Base-by-base conservation (phyloP, 2,329 filamentous ascomycete species). In the Cladosporium sp. region DNA sequence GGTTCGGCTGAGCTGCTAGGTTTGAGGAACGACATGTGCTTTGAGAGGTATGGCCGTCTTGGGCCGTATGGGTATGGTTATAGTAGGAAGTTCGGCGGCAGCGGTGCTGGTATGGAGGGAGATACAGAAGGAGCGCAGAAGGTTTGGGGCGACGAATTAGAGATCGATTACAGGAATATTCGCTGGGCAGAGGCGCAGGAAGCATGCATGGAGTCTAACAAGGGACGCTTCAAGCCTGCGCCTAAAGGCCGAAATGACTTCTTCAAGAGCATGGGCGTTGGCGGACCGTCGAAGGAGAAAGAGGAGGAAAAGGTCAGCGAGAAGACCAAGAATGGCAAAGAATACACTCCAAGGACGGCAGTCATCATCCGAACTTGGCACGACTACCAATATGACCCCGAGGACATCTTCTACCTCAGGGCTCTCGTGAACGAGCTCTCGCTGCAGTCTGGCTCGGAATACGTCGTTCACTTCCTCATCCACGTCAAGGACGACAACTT, bases 51-150 rank as follows among this genome's bases (percentile, higher is more conserved):
- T 65, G 92, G 92, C 3, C 81, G 90, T 56, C 81, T 93, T 24
- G 91, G 89, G 0, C 88, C 92, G 0, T 99, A 99, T 60, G 92
- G 92, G 0, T 82, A 89, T 54, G 92, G 92, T 7, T 97, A 97
- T 67, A 88, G 86, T 27, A 74, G 79, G 29, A 83, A 83, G 52
- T 83, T 79, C 56, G 92, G 92, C 11, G 92, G 92, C 1, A 83
- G 86, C 20, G 90, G 92, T 4, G 84, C 88, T n/a, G 91, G 89
- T 9, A 80, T 95, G 68, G 84, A 90, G 61, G 89, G 89, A 18
- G 88, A 96, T 56, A 83, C 79, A 43, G 87, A 93, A 57, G 91
- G 89, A 3, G 79, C 83, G n/a, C 86, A 91, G 37, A 74, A 79
- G 18, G 84, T 95, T 7, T 96, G 91, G 90, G 76, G 80, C 11